Percentiles rank a stretch among this genome's conserved stretches.
These are phyloP conservation scores for Glonium stellatum DNA, from an alignment of 495 filamentous ascomycete genomes.

Conservation along the genomic window DNA sequence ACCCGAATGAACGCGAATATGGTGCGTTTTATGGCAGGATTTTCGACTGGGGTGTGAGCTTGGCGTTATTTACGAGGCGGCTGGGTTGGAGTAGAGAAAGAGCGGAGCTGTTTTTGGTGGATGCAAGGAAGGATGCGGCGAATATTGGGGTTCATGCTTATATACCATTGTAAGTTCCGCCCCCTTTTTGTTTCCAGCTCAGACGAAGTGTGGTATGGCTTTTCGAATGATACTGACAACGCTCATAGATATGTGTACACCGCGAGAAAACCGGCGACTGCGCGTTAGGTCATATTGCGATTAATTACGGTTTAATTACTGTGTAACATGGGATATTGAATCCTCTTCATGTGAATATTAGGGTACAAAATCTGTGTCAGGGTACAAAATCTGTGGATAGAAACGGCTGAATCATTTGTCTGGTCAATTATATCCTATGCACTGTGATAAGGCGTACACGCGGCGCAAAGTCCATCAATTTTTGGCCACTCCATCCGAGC, in stretches of 20 bases:
- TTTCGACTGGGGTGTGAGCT: constrained; percentile 3
- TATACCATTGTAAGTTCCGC: constrained; percentile 8
- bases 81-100: constrained; percentile 8
- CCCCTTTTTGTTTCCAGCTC: background rate
- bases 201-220: too few species aligned
- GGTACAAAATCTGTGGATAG: too few species aligned
- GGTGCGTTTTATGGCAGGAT: background rate
- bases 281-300: too few species aligned
- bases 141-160: constrained; percentile 4
- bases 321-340: too few species aligned
- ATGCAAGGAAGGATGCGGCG: constrained; percentile 1
- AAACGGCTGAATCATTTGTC: too few species aligned
- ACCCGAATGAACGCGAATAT: background rate
- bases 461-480: too few species aligned
- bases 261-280: background rate
- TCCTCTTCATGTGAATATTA: too few species aligned
- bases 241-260: background rate
- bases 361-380: too few species aligned
- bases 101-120: constrained; percentile 3
- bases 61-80: background rate
- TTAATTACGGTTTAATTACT: too few species aligned
- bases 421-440: too few species aligned
- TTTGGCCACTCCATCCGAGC: too few species aligned
- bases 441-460: too few species aligned
- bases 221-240: background rate